phyloP scores from a whole-genome alignment of 2,329 filamentous ascomycete species.

The Colletotrichum phormii region DNA sequence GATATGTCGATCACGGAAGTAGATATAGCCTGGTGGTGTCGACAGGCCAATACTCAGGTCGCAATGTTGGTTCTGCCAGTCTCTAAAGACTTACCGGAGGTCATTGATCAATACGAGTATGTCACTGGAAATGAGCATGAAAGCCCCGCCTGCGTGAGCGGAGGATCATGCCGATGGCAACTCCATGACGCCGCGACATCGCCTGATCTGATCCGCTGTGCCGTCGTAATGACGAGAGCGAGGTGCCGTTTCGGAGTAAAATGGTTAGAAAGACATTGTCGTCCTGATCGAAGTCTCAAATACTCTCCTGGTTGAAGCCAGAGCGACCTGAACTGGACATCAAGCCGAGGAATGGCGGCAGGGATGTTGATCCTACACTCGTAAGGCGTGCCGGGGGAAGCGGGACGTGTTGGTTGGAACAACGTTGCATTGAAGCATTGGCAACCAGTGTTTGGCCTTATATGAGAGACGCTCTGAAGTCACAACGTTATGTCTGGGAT shows the following conservation, averaged over 20 bases:
- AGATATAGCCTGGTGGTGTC: not conserved
- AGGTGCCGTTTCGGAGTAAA: not conserved
- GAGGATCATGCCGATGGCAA: not conserved
- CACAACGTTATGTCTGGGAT: not conserved
- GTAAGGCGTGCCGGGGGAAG: not conserved
- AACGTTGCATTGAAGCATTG: not conserved
- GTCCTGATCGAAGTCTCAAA: not conserved
- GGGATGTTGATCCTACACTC: not conserved
- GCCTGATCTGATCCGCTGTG: not conserved
- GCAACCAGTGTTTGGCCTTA: not conserved
- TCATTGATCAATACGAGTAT: not conserved
- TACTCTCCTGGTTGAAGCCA: not conserved
- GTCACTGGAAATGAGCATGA: not conserved
- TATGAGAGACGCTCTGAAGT: not conserved
- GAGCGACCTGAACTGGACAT: not conserved
- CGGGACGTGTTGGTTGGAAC: not conserved
- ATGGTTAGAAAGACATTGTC: not conserved
- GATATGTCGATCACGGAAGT: not conserved
- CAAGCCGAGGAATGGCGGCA: not conserved
- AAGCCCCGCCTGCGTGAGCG: not conserved
- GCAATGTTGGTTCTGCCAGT: not conserved
- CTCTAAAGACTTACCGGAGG: not conserved
- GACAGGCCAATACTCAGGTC: not conserved
- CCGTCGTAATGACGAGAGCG: not conserved
- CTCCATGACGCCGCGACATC: not conserved